A percentile compares a stretch with the other conserved stretches of the same genome.
Evolutionary conservation across 441 rosid species (phyloP).

Genomic region (Euphorbia celastroides): DNA sequence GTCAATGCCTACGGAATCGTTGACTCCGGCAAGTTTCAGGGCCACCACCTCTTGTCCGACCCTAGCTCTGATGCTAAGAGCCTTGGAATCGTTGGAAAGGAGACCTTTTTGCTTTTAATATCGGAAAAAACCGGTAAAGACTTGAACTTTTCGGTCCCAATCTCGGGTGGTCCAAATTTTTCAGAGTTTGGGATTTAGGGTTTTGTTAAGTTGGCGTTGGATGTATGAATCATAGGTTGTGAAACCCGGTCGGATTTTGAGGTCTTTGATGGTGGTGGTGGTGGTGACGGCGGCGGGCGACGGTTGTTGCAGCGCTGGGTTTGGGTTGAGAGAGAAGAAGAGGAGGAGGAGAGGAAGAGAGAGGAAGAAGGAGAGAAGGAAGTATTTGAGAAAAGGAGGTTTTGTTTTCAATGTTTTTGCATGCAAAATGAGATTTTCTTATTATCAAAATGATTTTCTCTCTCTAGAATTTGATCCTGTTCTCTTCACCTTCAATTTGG

Average conservation of each 20-base stretch:
- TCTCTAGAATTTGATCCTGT: not conserved
- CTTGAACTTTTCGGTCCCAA: constrained; percentile 76
- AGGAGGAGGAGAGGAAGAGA: constrained; percentile 25
- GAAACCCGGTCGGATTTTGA: constrained; percentile 70
- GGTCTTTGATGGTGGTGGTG: constrained; percentile 16
- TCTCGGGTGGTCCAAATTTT: constrained; percentile 73
- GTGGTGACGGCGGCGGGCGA: constrained; percentile 2
- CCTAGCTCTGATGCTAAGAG: constrained; percentile 71
- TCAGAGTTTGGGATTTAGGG: constrained; percentile 74
- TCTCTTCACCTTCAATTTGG: no score
- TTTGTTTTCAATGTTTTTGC: constrained; percentile 34
- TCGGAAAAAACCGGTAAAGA: constrained; percentile 54
- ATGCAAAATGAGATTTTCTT: constrained; percentile 4
- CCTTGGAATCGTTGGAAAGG: constrained; percentile 46
- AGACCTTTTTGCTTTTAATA: constrained; percentile 33
- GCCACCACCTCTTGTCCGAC: constrained; percentile 93
- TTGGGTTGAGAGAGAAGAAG: constrained; percentile 22
- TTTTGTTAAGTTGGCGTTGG: constrained; percentile 85
- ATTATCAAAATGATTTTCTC: not conserved
- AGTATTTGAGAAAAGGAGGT: constrained; percentile 32
- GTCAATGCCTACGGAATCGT: constrained; percentile 70
- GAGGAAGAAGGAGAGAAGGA: constrained; percentile 36
- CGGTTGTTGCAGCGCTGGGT: constrained; percentile 14
- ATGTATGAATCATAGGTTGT: constrained; percentile 75
- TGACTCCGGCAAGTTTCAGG: constrained; percentile 51